A percentile compares a stretch with the other conserved stretches of the same genome.
These are phyloP conservation scores for Entomortierella chlamydospora DNA, from an alignment of 192 early-diverging fungal genomes.

Conservation along the genomic window DNA sequence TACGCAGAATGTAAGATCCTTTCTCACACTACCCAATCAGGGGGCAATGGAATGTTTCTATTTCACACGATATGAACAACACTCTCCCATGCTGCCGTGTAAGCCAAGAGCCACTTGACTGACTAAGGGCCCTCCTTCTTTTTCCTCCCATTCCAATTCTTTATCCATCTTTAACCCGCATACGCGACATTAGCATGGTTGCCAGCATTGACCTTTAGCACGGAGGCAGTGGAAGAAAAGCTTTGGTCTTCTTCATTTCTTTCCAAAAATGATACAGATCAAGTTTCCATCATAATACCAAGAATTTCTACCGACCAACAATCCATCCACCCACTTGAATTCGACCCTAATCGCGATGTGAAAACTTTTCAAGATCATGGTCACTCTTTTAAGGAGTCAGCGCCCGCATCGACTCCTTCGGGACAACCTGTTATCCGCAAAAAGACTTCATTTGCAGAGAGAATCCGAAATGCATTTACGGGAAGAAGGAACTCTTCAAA, in stretches of 20 bases:
- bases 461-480: constrained; percentile 39
- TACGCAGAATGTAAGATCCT: constrained; percentile 45
- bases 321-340: constrained; percentile 42
- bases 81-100: no score
- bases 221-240: constrained; percentile 4
- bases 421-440: constrained; percentile 16
- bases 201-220: neutral
- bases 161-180: neutral
- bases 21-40: neutral
- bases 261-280: neutral
- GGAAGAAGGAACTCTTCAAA: neutral
- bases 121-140: no score
- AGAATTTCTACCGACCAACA: constrained; percentile 27
- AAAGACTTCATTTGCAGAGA: constrained; percentile 39
- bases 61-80: no score
- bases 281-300: neutral
- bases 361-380: neutral
- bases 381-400: neutral
- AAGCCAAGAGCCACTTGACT: no score
- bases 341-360: constrained; percentile 20
- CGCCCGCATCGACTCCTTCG: neutral
- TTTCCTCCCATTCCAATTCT: neutral
- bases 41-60: neutral
- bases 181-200: constrained; percentile 9
- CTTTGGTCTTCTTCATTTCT: neutral